Percentiles rank a stretch among this genome's conserved stretches.
phyloP scores from a whole-genome alignment of 2,329 filamentous ascomycete species.

The Ilyonectria sp. region DNA sequence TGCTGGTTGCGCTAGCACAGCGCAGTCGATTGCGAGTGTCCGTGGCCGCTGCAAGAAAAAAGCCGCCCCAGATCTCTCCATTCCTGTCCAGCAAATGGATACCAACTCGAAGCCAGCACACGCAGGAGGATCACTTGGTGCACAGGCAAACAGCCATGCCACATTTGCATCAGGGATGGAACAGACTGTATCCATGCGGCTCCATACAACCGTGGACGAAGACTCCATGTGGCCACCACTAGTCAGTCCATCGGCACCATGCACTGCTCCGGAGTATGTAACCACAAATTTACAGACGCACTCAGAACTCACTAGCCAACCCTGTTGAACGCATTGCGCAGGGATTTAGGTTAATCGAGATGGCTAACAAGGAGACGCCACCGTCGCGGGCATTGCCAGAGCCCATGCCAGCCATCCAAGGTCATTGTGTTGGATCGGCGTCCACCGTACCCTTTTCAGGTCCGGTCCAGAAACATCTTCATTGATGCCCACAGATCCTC shows the following conservation, averaged over 20 bases:
- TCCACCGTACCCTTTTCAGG: constrained; percentile 51
- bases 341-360: neutral
- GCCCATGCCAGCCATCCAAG: constrained; percentile 49
- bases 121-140: constrained; percentile 45
- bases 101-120: neutral
- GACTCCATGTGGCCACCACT: neutral
- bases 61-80: neutral
- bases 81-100: neutral
- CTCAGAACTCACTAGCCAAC: neutral
- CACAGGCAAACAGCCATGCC: constrained; percentile 44
- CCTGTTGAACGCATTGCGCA: neutral
- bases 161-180: constrained; percentile 39
- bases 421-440: constrained; percentile 52
- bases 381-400: constrained; percentile 46
- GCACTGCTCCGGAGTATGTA: neutral
- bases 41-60: constrained; percentile 48
- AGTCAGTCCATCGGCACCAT: neutral
- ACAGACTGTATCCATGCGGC: constrained; percentile 43
- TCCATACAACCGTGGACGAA: constrained; percentile 32
- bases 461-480: constrained; percentile 49
- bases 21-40: constrained; percentile 35
- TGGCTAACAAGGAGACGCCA: constrained; percentile 20
- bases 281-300: too few relatives aligned
- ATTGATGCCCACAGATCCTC: constrained; percentile 46
- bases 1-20: too few relatives aligned